phyloP scores from a whole-genome alignment of 306 rosid species.

The Cicer yamashitae region DNA sequence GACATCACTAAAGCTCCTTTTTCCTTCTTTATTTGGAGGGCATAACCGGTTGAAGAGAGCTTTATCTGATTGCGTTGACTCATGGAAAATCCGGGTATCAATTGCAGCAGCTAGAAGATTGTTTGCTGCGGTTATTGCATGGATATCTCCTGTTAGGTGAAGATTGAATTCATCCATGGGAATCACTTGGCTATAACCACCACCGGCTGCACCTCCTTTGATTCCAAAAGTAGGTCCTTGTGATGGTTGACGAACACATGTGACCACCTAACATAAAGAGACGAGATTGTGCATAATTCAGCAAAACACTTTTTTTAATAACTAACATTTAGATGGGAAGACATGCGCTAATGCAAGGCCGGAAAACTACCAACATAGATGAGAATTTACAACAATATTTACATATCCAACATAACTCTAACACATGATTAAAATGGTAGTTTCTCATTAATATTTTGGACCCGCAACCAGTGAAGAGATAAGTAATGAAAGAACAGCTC shows the following conservation, averaged over 20 bases:
- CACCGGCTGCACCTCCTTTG: slow-evolving; percentile 99
- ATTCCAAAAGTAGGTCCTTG: slow-evolving; percentile 99
- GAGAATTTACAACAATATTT: not conserved
- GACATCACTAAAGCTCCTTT: slow-evolving; percentile 72
- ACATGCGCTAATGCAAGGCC: not conserved
- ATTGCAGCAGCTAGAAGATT: slow-evolving; percentile 98
- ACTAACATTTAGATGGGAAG: not conserved
- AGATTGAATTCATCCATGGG: slow-evolving; percentile 99
- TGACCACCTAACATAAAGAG: slow-evolving; percentile 71
- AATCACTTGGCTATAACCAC: slow-evolving; percentile 98
- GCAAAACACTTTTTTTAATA: slow-evolving; percentile 6
- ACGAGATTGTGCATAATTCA: slow-evolving; percentile 29
- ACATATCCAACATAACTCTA: slow-evolving; percentile 26
- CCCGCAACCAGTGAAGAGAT: slow-evolving; percentile 1
- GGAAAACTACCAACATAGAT: not conserved
- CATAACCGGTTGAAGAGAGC: slow-evolving; percentile 93
- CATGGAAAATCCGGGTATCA: slow-evolving; percentile 92
- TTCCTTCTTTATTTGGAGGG: slow-evolving; percentile 93
- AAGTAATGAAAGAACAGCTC: slow-evolving; percentile 26
- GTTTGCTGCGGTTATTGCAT: slow-evolving; percentile 97
- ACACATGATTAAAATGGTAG: slow-evolving; percentile 6
- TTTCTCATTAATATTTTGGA: slow-evolving; percentile 6
- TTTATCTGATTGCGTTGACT: slow-evolving; percentile 90
- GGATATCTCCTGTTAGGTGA: slow-evolving; percentile 96
- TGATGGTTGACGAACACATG: slow-evolving; percentile 99